Conservation (phyloP, 371 early-diverging fungal genomes). For the Mortierella sp. region DNA sequence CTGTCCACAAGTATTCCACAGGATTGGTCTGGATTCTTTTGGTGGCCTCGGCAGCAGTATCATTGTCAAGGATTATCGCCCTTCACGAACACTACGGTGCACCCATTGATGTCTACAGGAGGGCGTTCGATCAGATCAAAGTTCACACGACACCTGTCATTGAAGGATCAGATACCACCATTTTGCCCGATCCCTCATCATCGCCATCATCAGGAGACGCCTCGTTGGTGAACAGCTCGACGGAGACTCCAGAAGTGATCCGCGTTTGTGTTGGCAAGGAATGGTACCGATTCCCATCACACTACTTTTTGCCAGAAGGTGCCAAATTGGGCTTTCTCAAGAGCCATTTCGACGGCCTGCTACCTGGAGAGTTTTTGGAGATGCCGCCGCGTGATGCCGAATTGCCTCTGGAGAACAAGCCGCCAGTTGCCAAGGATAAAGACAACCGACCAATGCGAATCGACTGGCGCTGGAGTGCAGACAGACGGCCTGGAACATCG, state of each 20-base stretch:
- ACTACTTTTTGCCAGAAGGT: constrained; percentile 85
- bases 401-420: constrained; percentile 3
- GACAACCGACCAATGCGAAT: constrained; percentile 16
- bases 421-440: constrained; percentile 30
- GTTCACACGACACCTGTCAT: constrained; percentile 3
- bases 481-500: constrained; percentile 45
- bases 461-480: constrained; percentile 53
- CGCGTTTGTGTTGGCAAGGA: constrained; percentile 91
- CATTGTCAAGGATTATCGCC: constrained; percentile 72
- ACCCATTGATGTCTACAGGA: constrained; percentile 67
- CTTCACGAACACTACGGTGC: constrained; percentile 73
- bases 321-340: constrained; percentile 69
- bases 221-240: not conserved
- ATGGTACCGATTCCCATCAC: constrained; percentile 94
- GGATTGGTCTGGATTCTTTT: constrained; percentile 57
- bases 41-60: constrained; percentile 57
- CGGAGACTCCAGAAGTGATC: constrained; percentile 25
- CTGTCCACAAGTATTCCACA: constrained; percentile 44
- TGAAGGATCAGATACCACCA: constrained; percentile 54
- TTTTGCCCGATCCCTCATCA: no score
- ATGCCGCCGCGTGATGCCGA: not conserved
- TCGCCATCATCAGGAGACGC: not conserved
- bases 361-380: constrained; percentile 73
- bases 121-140: constrained; percentile 36
- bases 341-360: constrained; percentile 70